Evolutionary conservation across 192 early-diverging fungal species (phyloP).

Genomic region (Pecoramyces ruminantium): DNA sequence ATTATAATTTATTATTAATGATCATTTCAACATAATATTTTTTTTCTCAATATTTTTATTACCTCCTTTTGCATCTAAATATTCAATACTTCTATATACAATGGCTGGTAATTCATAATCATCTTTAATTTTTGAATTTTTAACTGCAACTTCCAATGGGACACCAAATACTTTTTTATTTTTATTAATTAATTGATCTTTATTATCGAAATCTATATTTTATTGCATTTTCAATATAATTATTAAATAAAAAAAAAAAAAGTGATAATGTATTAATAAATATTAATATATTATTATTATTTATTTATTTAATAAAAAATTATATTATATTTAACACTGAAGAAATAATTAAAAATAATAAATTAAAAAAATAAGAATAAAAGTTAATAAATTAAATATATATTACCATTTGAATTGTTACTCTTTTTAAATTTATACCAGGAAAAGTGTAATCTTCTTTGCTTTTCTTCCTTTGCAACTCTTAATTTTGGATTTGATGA

Average conservation of each 20-base stretch:
- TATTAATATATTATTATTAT: too few species aligned
- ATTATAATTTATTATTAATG: too few species aligned
- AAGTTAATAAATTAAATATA: too few species aligned
- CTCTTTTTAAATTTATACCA: not conserved
- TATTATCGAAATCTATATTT: too few species aligned
- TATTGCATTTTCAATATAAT: too few species aligned
- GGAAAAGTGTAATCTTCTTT: not conserved
- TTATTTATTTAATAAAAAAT: too few species aligned
- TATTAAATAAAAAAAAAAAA: too few species aligned
- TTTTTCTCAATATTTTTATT: not conserved
- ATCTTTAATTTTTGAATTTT: constrained; percentile 51
- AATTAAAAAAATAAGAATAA: too few species aligned
- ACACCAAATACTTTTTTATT: constrained; percentile 60
- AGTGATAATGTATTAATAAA: too few species aligned
- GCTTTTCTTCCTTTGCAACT: not conserved
- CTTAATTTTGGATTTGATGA: not conserved
- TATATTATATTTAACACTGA: too few species aligned
- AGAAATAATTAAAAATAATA: too few species aligned
- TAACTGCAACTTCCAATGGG: constrained; percentile 63
- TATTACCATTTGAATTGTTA: not conserved
- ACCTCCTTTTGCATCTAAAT: constrained; percentile 70
- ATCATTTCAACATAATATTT: too few species aligned
- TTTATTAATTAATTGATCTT: not conserved
- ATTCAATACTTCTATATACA: constrained; percentile 91
- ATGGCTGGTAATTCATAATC: constrained; percentile 76